Base-by-base conservation (phyloP, 371 early-diverging fungal species). In the Mucor circinelloides region DNA sequence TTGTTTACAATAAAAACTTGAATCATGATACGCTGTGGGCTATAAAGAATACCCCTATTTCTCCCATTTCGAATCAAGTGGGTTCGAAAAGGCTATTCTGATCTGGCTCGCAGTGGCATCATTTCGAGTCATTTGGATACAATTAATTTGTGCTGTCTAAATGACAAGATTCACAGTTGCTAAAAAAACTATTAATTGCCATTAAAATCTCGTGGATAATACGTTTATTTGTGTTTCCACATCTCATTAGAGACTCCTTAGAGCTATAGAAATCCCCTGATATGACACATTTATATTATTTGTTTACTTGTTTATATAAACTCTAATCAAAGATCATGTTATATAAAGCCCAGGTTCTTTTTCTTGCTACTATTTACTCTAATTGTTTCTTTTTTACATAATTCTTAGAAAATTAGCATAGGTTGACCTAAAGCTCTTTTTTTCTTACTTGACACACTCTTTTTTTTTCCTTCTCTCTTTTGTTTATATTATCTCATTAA, bases 401-500 rank as follows among this genome's bases (percentile, higher is more conserved):
- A 31, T 56, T 8, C n/a, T 10, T 28, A 28, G 23, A 54, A 31
- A 56, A 50, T 7, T 50, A 56, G 30, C 56, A 56, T 56, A 30
- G 56, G 56, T 56, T 30, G 56, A 56, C 31, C 56, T 30, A 56
- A 31, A 32, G 30, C n/a, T 56, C 31, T 31, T 55, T 55, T 55
- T 48, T 48, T 48, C n/a, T 5, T 40, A 40, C 17, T 40, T 17
- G 40, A 17, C 40, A 40, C 17, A n/a, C n/a, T n/a, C n/a, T 25
- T 23, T 48, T 48, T 48, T 19, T 48, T 48, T 48, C 19, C 23
- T n/a, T 19, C 30, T 56, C 15, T 56, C 23, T 31, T 56, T 56
- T 56, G 56, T 52, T 52, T 52, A 52, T 52, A 52, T 52, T 52
- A 52, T 52, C 52, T 52, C 52, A 52, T 52, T 52, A 52, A 52